phyloP scores from a whole-genome alignment of 345 rosid species.

The sweet orange (Citrus sinensis) region DNA sequence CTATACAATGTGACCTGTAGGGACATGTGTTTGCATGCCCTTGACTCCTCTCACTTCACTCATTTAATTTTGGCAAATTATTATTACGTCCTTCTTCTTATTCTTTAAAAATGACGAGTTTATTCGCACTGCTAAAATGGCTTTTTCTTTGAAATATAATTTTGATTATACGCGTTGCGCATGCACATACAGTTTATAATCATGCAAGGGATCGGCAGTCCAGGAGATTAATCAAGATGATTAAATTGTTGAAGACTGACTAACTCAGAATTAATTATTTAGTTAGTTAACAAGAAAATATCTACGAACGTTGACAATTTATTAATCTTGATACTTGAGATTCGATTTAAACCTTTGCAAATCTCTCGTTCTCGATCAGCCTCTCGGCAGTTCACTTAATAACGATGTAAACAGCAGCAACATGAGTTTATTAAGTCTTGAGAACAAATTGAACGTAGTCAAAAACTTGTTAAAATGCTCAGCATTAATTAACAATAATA shows the following conservation, averaged over 20 bases:
- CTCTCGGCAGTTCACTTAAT: not conserved
- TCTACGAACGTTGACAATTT: not conserved
- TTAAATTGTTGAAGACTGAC: not conserved
- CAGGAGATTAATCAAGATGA: not conserved
- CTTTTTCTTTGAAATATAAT: not conserved
- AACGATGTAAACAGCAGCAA: not conserved
- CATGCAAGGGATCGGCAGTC: accelerated
- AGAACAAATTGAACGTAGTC: not conserved
- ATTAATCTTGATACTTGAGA: no score
- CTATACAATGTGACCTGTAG: constrained; percentile 4
- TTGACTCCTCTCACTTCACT: not conserved
- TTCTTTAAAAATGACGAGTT: not conserved
- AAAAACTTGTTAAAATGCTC: not conserved
- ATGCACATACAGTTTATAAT: not conserved
- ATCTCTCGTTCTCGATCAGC: not conserved
- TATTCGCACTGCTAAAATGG: not conserved
- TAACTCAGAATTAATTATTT: not conserved
- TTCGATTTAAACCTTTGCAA: not conserved
- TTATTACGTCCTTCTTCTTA: no score
- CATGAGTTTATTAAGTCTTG: not conserved
- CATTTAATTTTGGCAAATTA: not conserved
- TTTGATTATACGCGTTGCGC: not conserved
- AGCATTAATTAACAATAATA: not conserved
- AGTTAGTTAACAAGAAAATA: not conserved
- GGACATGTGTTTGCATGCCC: not conserved